These are phyloP conservation scores for Meyerozyma smithsonii DNA, from an alignment of 1,139 yeast genomes.

Conservation along the genomic window DNA sequence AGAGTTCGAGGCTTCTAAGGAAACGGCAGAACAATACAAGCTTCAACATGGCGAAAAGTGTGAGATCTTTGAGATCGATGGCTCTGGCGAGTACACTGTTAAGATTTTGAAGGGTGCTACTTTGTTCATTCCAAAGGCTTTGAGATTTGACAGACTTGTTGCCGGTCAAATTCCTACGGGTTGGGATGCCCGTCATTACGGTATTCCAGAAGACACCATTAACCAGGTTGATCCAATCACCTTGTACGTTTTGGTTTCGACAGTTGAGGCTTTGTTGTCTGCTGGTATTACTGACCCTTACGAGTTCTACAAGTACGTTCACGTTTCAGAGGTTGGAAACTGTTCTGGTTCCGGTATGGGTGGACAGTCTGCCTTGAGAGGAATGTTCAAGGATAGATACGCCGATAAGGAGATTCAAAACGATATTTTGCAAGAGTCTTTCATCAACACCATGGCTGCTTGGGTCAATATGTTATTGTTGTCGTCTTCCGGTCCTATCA, in stretches of 20 bases:
- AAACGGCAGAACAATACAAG: constrained; percentile 92
- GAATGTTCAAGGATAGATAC: constrained; percentile 95
- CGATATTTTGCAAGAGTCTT: constrained; percentile 95
- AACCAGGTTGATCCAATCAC: constrained; percentile 96
- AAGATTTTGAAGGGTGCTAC: constrained; percentile 90
- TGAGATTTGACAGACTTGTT: constrained; percentile 90
- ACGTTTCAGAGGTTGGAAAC: constrained; percentile 97
- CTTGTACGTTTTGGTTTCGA: constrained; percentile 84
- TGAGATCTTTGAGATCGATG: constrained; percentile 86
- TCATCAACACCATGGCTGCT: constrained; percentile 98
- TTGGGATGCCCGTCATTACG: constrained; percentile 93
- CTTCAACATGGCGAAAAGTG: constrained; percentile 91
- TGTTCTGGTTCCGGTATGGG: constrained; percentile 99
- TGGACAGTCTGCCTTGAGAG: constrained; percentile 94
- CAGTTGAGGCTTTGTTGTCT: constrained; percentile 88
- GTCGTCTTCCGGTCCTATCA: constrained; percentile 98
- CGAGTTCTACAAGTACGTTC: constrained; percentile 96
- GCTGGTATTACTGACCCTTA: constrained; percentile 98
- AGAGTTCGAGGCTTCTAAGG: constrained; percentile 91
- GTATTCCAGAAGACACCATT: constrained; percentile 90
- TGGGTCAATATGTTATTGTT: constrained; percentile 98
- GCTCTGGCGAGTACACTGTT: constrained; percentile 88
- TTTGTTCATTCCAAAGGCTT: constrained; percentile 89
- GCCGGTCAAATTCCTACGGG: constrained; percentile 99
- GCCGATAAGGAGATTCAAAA: constrained; percentile 91